Percentiles rank a stretch among this genome's conserved stretches.
phyloP scores from a whole-genome alignment of 805 yeast genomes.

The Starmerella davenportii region DNA sequence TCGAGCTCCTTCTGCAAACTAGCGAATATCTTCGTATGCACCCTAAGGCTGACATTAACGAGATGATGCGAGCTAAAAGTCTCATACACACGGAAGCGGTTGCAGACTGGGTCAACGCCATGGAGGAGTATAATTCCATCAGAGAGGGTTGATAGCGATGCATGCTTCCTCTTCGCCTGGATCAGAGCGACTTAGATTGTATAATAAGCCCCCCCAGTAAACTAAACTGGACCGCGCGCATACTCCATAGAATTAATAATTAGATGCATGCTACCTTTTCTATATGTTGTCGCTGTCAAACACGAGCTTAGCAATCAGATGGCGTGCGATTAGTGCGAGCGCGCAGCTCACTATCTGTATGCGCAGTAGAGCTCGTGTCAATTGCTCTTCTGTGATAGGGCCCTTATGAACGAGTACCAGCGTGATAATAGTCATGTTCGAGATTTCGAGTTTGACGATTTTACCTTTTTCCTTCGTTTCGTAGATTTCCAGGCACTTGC shows the following conservation, averaged over 20 bases:
- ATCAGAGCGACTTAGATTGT: no score
- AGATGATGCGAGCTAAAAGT: conserved; percentile 46
- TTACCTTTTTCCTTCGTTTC: conserved; percentile 6
- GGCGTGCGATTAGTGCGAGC: conserved; percentile 51
- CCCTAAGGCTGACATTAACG: conserved; percentile 40
- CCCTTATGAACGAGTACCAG: conserved; percentile 72
- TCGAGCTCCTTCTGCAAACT: conserved; percentile 45
- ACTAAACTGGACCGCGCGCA: no score
- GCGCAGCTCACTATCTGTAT: conserved; percentile 54
- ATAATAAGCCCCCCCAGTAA: no score
- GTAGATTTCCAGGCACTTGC: conserved; percentile 34
- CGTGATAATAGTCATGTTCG: conserved; percentile 80
- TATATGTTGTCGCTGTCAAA: conserved; percentile 67
- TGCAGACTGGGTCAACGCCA: conserved; percentile 44
- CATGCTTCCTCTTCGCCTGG: no score
- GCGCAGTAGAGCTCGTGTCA: conserved; percentile 42
- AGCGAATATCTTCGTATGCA: conserved; percentile 52
- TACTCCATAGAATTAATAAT: no score
- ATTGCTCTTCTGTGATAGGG: conserved; percentile 66
- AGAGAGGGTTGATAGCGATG: no score
- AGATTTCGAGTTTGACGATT: conserved; percentile 28
- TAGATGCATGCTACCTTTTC: no score
- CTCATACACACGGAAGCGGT: conserved; percentile 58
- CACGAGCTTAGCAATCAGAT: conserved; percentile 64
- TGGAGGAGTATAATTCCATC: conserved; percentile 3